Conservation (phyloP, 2,329 filamentous ascomycete species). For the Exophiala sideris region DNA sequence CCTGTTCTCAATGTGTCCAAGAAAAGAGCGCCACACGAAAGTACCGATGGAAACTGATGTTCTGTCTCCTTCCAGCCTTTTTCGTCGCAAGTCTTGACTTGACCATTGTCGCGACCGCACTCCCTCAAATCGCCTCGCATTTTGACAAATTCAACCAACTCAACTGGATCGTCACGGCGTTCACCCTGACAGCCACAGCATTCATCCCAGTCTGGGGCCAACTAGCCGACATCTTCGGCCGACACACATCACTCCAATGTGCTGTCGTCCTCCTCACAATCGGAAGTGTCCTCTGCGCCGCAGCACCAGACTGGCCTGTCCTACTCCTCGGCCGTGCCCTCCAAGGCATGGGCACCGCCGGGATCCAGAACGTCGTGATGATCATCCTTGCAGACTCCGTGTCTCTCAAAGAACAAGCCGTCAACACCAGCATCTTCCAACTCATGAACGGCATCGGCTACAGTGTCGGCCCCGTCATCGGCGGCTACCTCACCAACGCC, state of each 20-base stretch:
- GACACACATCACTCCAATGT: slow-evolving; percentile 50
- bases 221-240: slow-evolving; percentile 52
- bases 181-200: slow-evolving; percentile 62
- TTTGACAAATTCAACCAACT: slow-evolving; percentile 55
- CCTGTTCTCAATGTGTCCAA: slow-evolving; percentile 30
- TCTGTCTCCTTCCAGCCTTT: slow-evolving; percentile 59
- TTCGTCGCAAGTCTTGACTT: slow-evolving; percentile 61
- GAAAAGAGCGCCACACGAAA: slow-evolving; percentile 36
- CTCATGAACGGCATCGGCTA: slow-evolving; percentile 60
- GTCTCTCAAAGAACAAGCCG: slow-evolving; percentile 57
- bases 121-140: slow-evolving; percentile 62
- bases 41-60: slow-evolving; percentile 59
- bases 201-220: slow-evolving; percentile 53
- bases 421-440: slow-evolving; percentile 61
- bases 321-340: slow-evolving; percentile 53
- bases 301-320: slow-evolving; percentile 47
- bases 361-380: slow-evolving; percentile 57
- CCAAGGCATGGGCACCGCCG: slow-evolving; percentile 50
- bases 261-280: slow-evolving; percentile 57
- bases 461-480: slow-evolving; percentile 60
- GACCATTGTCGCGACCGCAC: slow-evolving; percentile 60
- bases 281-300: slow-evolving; percentile 50
- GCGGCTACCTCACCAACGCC: slow-evolving; percentile 51
- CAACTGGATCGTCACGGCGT: slow-evolving; percentile 57
- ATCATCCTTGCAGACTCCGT: slow-evolving; percentile 47